Evolutionary conservation across 1,284 basidiomycete genomes (phyloP).

Genomic region (Fomitopsis betulina): DNA sequence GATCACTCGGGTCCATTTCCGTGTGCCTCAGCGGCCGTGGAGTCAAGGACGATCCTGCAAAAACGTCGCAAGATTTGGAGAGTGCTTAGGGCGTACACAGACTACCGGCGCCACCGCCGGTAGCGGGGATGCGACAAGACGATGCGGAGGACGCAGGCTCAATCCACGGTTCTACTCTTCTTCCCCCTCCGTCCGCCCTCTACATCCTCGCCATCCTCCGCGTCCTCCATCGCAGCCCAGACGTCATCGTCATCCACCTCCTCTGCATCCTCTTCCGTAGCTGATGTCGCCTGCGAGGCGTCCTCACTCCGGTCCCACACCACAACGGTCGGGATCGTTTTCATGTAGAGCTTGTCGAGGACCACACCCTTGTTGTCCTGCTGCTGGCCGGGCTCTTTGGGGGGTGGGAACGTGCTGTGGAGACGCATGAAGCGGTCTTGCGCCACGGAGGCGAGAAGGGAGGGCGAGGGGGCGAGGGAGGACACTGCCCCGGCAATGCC

Average conservation of each 20-base stretch:
- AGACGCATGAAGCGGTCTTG: constrained; percentile 73
- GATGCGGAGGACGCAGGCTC: neutral
- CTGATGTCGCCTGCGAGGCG: constrained; percentile 34
- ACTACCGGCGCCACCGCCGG: neutral
- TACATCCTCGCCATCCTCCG: constrained; percentile 21
- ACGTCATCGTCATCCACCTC: constrained; percentile 45
- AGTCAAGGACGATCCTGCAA: neutral
- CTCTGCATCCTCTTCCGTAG: constrained; percentile 18
- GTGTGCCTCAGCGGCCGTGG: no score
- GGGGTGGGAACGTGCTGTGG: constrained; percentile 60
- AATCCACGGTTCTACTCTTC: constrained; percentile 10
- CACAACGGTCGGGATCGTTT: constrained; percentile 58
- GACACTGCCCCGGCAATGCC: constrained; percentile 66
- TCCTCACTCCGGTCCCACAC: constrained; percentile 52
- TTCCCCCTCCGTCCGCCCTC: constrained; percentile 20
- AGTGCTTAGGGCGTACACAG: neutral
- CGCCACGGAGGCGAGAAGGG: constrained; percentile 52
- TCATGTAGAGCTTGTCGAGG: constrained; percentile 65
- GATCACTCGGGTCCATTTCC: no score
- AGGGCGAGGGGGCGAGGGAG: constrained; percentile 54
- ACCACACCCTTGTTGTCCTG: constrained; percentile 63
- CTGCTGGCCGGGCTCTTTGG: constrained; percentile 43
- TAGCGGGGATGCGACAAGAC: neutral
- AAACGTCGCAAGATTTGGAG: neutral
- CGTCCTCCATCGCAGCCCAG: constrained; percentile 36